These are phyloP conservation scores for Penicillium atrosanguineum DNA, from an alignment of 495 filamentous ascomycete genomes.

Conservation along the genomic window DNA sequence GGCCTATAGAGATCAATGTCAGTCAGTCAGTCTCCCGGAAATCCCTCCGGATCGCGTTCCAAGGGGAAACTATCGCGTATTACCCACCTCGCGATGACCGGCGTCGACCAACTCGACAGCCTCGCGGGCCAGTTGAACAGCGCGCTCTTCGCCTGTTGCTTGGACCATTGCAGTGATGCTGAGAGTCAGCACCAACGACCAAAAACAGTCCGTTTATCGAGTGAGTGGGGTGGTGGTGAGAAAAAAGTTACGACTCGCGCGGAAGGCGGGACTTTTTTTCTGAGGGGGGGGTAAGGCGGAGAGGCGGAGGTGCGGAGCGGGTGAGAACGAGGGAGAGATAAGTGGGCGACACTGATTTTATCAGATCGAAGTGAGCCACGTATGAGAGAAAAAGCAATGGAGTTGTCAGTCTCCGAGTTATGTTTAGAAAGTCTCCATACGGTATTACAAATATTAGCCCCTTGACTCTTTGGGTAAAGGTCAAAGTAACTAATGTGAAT, in stretches of 20 bases:
- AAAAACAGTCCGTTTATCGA: slow-evolving; percentile 5
- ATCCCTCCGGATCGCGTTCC: not conserved
- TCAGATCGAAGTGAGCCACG: slow-evolving; percentile 4
- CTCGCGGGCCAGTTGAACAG: slow-evolving; percentile 47
- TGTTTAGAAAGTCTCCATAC: not conserved
- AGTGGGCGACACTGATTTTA: slow-evolving; percentile 5
- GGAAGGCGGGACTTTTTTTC: slow-evolving; percentile 10
- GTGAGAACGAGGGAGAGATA: not conserved
- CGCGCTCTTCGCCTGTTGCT: slow-evolving; percentile 47
- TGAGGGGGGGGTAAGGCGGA: slow-evolving; percentile 12
- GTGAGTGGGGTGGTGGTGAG: not conserved
- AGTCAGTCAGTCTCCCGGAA: not conserved
- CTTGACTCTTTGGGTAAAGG: not conserved
- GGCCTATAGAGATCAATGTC: slow-evolving; percentile 35
- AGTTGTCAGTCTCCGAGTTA: too few species aligned
- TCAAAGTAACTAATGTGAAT: not conserved
- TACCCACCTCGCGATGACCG: slow-evolving; percentile 47
- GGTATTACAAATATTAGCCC: not conserved
- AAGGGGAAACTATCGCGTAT: not conserved
- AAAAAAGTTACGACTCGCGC: not conserved
- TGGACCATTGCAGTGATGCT: slow-evolving; percentile 47
- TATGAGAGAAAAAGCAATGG: not conserved
- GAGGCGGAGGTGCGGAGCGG: slow-evolving; percentile 15
- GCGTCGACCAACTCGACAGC: slow-evolving; percentile 50
- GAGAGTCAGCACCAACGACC: slow-evolving; percentile 11